Conservation (phyloP, 73 alveolate genomes). For the Blepharisma stoltei region DNA sequence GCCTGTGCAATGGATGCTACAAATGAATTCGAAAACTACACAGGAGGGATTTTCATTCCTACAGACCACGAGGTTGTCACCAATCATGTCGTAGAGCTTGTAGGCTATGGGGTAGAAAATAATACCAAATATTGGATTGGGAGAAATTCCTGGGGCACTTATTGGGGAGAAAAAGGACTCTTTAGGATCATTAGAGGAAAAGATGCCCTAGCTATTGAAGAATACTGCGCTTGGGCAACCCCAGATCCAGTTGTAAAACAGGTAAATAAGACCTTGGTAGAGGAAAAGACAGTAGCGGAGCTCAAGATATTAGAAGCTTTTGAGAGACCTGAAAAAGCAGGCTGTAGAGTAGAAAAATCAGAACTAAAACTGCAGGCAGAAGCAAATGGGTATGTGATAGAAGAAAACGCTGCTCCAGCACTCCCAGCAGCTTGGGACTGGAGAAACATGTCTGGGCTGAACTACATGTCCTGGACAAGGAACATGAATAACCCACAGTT, state of each 20-base stretch:
- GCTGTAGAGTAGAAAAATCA: too few species aligned
- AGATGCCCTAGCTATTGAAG: slow-evolving; percentile 54
- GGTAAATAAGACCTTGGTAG: background rate
- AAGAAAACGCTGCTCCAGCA: background rate
- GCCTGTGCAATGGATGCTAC: slow-evolving; percentile 78
- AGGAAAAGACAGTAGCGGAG: too few species aligned
- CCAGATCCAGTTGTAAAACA: slow-evolving; percentile 49
- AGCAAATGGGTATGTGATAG: too few species aligned
- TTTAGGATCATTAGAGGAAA: slow-evolving; percentile 76
- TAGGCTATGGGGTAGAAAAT: slow-evolving; percentile 85
- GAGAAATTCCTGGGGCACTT: slow-evolving; percentile 90
- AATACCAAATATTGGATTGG: slow-evolving; percentile 77
- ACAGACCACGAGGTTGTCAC: slow-evolving; percentile 29
- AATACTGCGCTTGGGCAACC: slow-evolving; percentile 49
- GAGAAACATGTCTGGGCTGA: slow-evolving; percentile 68
- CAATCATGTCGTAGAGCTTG: slow-evolving; percentile 75
- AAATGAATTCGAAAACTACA: slow-evolving; percentile 59
- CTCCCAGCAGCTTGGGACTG: slow-evolving; percentile 72
- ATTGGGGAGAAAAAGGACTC: slow-evolving; percentile 95
- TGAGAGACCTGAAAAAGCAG: too few species aligned
- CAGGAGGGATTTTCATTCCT: slow-evolving; percentile 68
- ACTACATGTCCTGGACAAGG: slow-evolving; percentile 72
- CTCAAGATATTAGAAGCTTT: too few species aligned
- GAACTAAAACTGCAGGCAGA: too few species aligned
- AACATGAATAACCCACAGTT: slow-evolving; percentile 77